Base-by-base conservation (phyloP, 1,284 basidiomycete genomes). In the Meira miltonrushii region DNA sequence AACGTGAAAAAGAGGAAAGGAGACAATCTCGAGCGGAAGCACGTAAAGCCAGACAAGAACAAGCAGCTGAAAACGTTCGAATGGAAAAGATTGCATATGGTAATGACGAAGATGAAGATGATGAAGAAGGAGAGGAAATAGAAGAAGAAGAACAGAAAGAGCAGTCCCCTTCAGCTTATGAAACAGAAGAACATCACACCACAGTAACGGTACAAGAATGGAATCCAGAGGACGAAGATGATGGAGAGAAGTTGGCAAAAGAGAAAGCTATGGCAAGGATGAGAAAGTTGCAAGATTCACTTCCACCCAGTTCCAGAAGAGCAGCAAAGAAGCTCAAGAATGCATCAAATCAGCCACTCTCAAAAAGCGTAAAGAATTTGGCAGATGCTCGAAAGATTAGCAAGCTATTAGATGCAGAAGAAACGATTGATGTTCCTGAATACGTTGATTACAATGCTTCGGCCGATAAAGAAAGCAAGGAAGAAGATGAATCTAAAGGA, bases 51-150 rank as follows among this genome's bases (percentile, higher is more conserved):
- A 60, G 68, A 15, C 66, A 66, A 39, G 58, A 72, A 46, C 63
- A 65, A 57, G 73, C 73, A 0, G 67, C 66, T 10, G 73, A 75
- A 50, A 75, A 75, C 40, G 68, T 75, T 21, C 60, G 62, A 17
- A 68, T 68, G 33, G 68, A 74, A 52, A 55, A 62, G 38, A 65
- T 59, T 19, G 69, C 69, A 10, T 68, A 61, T 23, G 72, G 69
- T n/a, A 65, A 63, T 21, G 69, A 67, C 39, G 59, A 62, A 48
- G 64, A 70, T 9, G 50, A 44, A 12, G 61, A 53, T 12, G 58
- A 21, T 1, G 52, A 23, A 38, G 60, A 58, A 21, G 66, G 58
- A 33, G 54, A 57, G 12, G 56, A 43, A 4, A 53, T 62, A 2
- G 43, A 33, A 15, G 59, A 64, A 12, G 66, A 59, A 37, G 39